phyloP scores from a whole-genome alignment of 352 stramenopile species.

The Blastocystis sp. region DNA sequence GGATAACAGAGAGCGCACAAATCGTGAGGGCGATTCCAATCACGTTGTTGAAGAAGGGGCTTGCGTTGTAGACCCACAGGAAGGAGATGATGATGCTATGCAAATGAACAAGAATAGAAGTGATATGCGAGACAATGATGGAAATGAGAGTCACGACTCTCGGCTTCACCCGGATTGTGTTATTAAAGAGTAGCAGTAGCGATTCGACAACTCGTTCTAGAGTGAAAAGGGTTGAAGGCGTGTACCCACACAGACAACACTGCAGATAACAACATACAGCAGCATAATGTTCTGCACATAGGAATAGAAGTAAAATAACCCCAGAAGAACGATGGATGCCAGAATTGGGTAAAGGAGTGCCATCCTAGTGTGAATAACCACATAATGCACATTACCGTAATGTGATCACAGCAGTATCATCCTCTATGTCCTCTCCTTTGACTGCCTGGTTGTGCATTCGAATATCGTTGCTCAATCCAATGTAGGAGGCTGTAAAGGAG shows the following conservation, averaged over 20 bases:
- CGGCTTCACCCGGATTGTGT: too few species aligned
- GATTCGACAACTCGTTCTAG: not conserved
- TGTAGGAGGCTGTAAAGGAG: too few species aligned
- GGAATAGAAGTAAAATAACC: slow-evolving; percentile 19
- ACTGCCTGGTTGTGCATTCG: too few species aligned
- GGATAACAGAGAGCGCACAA: not conserved
- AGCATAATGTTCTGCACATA: slow-evolving; percentile 10
- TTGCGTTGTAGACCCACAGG: not conserved
- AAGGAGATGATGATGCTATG: not conserved
- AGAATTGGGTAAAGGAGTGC: not conserved
- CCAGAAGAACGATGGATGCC: not conserved
- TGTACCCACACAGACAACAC: not conserved
- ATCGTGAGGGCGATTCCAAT: not conserved
- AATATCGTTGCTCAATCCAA: too few species aligned
- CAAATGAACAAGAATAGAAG: not conserved
- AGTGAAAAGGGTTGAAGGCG: not conserved
- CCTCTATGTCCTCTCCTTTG: too few species aligned
- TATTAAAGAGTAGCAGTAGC: not conserved
- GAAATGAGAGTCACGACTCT: not conserved
- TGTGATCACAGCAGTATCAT: too few species aligned
- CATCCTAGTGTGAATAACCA: too few species aligned
- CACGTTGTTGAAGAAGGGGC: not conserved
- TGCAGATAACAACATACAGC: not conserved
- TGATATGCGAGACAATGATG: not conserved
- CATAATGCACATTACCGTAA: too few species aligned